Percentiles rank a stretch among this genome's conserved stretches.
These are phyloP conservation scores for Phylloporus arenicola DNA, from an alignment of 768 basidiomycete species.

Conservation along the genomic window DNA sequence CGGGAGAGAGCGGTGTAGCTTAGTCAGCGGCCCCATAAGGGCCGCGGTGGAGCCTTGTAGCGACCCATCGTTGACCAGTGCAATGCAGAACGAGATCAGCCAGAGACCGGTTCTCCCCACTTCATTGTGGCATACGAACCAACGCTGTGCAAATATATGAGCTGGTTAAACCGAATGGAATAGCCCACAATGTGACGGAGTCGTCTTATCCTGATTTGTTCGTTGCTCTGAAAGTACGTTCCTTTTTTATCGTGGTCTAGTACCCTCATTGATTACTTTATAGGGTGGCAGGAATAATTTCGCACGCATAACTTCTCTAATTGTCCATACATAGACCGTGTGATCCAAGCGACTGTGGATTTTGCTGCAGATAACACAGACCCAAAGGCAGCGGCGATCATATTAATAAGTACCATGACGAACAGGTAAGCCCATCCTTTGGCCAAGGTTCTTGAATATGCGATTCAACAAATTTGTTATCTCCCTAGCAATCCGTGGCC, in stretches of 20 bases:
- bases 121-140: slow-evolving; percentile 56
- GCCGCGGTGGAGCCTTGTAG: too few species aligned
- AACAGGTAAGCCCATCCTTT: neutral
- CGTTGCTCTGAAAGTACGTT: slow-evolving; percentile 34
- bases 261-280: neutral
- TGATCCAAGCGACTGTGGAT: neutral
- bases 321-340: neutral
- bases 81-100: too few species aligned
- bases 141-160: slow-evolving; percentile 51
- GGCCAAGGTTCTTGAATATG: too few species aligned
- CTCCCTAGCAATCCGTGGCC: neutral
- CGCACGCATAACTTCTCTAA: neutral
- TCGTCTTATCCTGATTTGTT: slow-evolving; percentile 29
- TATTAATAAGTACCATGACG: neutral
- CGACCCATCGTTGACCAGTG: too few species aligned
- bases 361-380: too few species aligned
- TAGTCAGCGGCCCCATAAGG: too few species aligned
- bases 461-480: neutral
- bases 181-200: slow-evolving; percentile 22
- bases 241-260: neutral
- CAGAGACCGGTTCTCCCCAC: too few species aligned
- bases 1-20: too few species aligned
- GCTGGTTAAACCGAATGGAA: slow-evolving; percentile 45
- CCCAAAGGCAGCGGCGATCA: neutral
- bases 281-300: too few species aligned